These are phyloP conservation scores for Mariannaea elegans DNA, from an alignment of 2,329 filamentous ascomycete species.

Conservation along the genomic window DNA sequence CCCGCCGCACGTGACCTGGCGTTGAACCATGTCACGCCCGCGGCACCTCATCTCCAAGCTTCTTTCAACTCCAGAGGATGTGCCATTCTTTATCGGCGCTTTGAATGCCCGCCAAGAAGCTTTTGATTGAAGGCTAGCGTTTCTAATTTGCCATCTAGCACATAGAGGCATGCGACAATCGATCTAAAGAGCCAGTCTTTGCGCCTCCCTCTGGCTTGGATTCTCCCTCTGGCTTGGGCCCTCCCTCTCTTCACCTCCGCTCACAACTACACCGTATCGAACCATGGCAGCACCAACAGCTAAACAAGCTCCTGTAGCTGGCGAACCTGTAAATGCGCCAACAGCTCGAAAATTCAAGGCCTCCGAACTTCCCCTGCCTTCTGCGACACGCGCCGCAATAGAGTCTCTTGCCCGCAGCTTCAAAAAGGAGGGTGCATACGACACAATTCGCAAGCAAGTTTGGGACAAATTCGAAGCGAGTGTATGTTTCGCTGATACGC, in stretches of 20 bases:
- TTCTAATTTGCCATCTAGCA: neutral
- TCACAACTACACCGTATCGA: constrained; percentile 6
- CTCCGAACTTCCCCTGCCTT: constrained; percentile 77
- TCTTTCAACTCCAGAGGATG: constrained; percentile 16
- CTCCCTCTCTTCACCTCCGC: constrained; percentile 17
- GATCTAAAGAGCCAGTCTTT: constrained; percentile 1
- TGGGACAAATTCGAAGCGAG: constrained; percentile 79
- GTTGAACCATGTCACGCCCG: constrained; percentile 35
- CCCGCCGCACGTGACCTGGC: constrained; percentile 40
- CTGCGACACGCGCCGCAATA: constrained; percentile 76
- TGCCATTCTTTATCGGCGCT: neutral
- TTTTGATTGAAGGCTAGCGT: neutral
- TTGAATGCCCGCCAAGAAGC: neutral
- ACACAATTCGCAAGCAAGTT: constrained; percentile 77
- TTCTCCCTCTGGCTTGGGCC: constrained; percentile 11
- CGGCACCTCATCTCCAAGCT: constrained; percentile 8
- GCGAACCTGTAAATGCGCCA: constrained; percentile 24
- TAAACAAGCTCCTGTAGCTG: constrained; percentile 30
- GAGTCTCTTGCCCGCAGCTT: constrained; percentile 81
- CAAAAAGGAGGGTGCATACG: constrained; percentile 88
- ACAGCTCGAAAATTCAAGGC: constrained; percentile 69
- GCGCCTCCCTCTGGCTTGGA: constrained; percentile 13
- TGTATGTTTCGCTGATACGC: constrained; percentile 54
- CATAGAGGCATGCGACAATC: constrained; percentile 27
- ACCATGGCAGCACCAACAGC: constrained; percentile 41